phyloP scores from a whole-genome alignment of 2,329 filamentous ascomycete genomes.

The Aureobasidium sp. region DNA sequence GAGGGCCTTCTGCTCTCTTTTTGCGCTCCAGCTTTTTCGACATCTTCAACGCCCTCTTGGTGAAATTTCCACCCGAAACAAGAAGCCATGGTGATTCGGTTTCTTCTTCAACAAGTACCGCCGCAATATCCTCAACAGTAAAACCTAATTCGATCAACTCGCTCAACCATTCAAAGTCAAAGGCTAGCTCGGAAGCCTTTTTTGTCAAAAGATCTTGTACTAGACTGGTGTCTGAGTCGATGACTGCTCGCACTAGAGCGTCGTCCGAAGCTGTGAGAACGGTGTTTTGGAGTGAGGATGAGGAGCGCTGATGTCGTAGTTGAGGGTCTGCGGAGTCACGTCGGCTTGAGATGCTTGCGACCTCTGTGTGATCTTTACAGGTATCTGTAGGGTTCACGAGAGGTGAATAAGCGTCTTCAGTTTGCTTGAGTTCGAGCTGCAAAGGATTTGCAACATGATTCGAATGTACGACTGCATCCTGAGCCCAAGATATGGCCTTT shows the following conservation, averaged over 20 bases:
- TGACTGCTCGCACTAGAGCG: not conserved
- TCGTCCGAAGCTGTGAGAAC: not conserved
- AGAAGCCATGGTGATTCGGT: not conserved
- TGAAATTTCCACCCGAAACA: not conserved
- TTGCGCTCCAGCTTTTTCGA: not conserved
- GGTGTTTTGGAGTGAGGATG: not conserved
- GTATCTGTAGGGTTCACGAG: not conserved
- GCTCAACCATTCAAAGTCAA: not conserved
- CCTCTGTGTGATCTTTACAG: not conserved
- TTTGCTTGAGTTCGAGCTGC: not conserved
- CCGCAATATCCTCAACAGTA: not conserved
- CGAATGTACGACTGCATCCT: not conserved
- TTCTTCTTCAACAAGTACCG: not conserved
- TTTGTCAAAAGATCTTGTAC: not conserved
- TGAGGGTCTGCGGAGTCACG: not conserved
- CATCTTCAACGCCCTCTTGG: not conserved
- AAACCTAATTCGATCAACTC: not conserved
- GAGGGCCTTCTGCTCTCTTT: not conserved
- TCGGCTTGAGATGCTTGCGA: not conserved
- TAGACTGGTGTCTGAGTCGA: not conserved
- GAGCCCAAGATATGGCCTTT: not conserved
- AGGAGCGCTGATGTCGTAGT: not conserved
- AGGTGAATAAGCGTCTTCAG: not conserved
- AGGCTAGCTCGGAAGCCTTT: not conserved
- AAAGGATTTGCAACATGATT: not conserved